Evolutionary conservation across 2,329 filamentous ascomycete species (phyloP).

Genomic region (Laburnicola sp.): DNA sequence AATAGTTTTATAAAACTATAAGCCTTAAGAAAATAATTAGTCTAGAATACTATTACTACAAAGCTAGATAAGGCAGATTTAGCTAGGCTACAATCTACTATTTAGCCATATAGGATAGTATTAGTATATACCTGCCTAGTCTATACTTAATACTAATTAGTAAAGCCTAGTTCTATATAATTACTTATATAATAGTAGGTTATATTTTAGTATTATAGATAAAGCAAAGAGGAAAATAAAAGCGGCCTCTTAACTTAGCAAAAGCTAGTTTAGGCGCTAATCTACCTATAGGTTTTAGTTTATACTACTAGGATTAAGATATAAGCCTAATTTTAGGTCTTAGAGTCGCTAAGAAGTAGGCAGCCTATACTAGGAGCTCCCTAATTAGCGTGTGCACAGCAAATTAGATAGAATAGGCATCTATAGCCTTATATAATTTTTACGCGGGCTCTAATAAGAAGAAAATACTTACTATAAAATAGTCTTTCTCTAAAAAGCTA

Average conservation of each 20-base stretch:
- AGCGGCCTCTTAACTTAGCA: constrained; percentile 8
- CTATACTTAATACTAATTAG: constrained; percentile 8
- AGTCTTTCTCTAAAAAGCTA: not conserved
- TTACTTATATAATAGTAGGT: constrained; percentile 15
- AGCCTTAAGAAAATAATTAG: constrained; percentile 1
- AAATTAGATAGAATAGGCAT: constrained; percentile 8
- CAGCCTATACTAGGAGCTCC: not conserved
- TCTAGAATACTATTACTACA: not conserved
- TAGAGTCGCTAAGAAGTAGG: constrained; percentile 11
- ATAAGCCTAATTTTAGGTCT: constrained; percentile 15
- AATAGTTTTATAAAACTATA: not conserved
- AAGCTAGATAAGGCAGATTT: constrained; percentile 6
- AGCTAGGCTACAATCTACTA: constrained; percentile 12
- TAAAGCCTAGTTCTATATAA: constrained; percentile 13
- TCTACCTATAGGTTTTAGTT: constrained; percentile 6
- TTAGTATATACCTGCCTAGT: constrained; percentile 10
- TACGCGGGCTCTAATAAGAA: constrained; percentile 11
- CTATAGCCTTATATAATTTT: constrained; percentile 1
- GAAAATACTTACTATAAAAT: not conserved
- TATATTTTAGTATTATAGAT: constrained; percentile 12
- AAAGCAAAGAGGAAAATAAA: not conserved
- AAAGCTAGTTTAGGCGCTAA: constrained; percentile 9
- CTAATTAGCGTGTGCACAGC: constrained; percentile 3
- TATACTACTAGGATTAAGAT: not conserved
- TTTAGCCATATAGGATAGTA: constrained; percentile 7